Percentiles rank a stretch among this genome's conserved stretches.
Evolutionary conservation across 768 basidiomycete genomes (phyloP).

Genomic region (Sarcodon aspratus): DNA sequence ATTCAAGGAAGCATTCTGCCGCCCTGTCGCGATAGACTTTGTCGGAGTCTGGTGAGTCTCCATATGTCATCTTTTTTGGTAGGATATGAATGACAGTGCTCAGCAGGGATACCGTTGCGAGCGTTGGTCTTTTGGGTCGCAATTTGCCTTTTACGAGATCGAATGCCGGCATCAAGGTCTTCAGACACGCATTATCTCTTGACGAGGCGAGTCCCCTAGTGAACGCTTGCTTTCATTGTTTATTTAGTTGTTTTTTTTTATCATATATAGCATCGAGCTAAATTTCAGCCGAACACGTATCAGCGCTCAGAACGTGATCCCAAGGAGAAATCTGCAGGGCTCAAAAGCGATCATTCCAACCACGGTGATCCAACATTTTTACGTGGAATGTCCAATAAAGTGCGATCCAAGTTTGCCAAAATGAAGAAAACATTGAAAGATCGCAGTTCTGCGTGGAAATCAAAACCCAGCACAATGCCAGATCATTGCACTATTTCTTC

Average conservation of each 20-base stretch:
- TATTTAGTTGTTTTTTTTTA: conserved; percentile 14
- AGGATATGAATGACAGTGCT: conserved; percentile 1
- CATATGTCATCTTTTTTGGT: background rate
- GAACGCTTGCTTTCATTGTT: background rate
- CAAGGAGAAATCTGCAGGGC: conserved; percentile 12
- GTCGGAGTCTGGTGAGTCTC: conserved; percentile 60
- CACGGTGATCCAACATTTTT: too few relatives aligned
- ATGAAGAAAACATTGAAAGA: too few relatives aligned
- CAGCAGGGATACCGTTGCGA: conserved; percentile 70
- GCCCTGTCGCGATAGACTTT: conserved; percentile 58
- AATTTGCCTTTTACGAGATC: conserved; percentile 57
- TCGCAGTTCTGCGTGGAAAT: too few relatives aligned
- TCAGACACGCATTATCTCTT: conserved; percentile 68
- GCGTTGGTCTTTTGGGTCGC: conserved; percentile 53
- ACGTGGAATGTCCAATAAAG: too few relatives aligned
- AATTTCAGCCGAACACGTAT: conserved; percentile 52
- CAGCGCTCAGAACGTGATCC: conserved; percentile 31
- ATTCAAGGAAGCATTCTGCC: conserved; percentile 66
- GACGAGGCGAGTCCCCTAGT: conserved; percentile 44
- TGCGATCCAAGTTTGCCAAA: too few relatives aligned
- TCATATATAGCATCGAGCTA: conserved; percentile 54
- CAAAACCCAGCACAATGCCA: too few relatives aligned
- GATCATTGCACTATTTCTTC: too few relatives aligned
- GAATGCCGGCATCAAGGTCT: conserved; percentile 53
- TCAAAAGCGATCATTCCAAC: too few relatives aligned